Evolutionary conservation across 495 filamentous ascomycete genomes (phyloP).

Genomic region (Arthonia radiata): DNA sequence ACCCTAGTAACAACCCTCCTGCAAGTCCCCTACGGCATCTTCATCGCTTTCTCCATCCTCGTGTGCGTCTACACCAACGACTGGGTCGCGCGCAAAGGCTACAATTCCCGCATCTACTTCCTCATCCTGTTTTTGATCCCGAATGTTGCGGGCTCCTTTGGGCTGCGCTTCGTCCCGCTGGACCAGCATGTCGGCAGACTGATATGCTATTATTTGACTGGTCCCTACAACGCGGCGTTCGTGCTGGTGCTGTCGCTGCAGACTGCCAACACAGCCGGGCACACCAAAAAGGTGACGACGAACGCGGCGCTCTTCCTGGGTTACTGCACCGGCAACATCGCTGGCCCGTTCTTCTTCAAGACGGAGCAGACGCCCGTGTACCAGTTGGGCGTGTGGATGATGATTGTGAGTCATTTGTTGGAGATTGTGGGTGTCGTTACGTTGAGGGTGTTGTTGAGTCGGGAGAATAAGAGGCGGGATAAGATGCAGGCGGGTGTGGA

Average conservation of each 20-base stretch:
- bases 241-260: slow-evolving; percentile 32
- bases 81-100: slow-evolving; percentile 14
- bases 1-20: slow-evolving; percentile 23
- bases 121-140: slow-evolving; percentile 27
- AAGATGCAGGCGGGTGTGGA: slow-evolving; percentile 23
- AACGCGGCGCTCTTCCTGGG: slow-evolving; percentile 32
- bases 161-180: slow-evolving; percentile 24
- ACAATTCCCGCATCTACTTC: slow-evolving; percentile 30
- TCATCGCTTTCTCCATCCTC: slow-evolving; percentile 32
- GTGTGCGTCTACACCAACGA: slow-evolving; percentile 31
- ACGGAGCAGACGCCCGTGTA: slow-evolving; percentile 29
- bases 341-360: slow-evolving; percentile 38
- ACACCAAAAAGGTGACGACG: slow-evolving; percentile 38
- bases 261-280: slow-evolving; percentile 28
- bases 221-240: slow-evolving; percentile 34
- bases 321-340: slow-evolving; percentile 27
- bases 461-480: slow-evolving; percentile 32
- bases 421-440: slow-evolving; percentile 22
- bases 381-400: slow-evolving; percentile 32
- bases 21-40: slow-evolving; percentile 31
- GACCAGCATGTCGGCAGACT: slow-evolving; percentile 23
- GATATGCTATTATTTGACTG: slow-evolving; percentile 30
- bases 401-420: slow-evolving; percentile 34
- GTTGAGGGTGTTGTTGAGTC: slow-evolving; percentile 23
- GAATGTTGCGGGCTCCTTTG: slow-evolving; percentile 29